These are phyloP conservation scores for Parachaetomium inaequale DNA, from an alignment of 495 filamentous ascomycete genomes.

Conservation along the genomic window DNA sequence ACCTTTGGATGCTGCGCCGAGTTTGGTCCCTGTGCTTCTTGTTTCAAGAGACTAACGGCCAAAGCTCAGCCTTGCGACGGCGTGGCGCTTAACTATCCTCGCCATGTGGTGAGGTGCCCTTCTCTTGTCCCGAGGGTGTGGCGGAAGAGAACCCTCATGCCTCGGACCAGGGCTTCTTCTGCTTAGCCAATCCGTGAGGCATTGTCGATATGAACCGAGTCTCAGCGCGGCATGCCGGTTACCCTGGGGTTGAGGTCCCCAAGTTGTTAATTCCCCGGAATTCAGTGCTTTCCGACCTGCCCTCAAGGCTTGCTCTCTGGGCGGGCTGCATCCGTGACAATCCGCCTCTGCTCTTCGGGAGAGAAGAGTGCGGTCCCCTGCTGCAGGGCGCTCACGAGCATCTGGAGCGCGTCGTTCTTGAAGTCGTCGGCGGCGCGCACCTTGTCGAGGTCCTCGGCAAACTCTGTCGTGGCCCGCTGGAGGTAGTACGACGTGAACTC, in stretches of 20 bases:
- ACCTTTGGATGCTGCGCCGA: neutral
- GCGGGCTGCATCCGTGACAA: slow-evolving; percentile 25
- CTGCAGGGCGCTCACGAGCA: slow-evolving; percentile 63
- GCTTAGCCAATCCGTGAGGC: no score
- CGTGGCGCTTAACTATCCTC: neutral
- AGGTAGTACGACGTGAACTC: slow-evolving; percentile 64
- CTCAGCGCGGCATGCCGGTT: neutral
- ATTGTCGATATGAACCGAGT: no score
- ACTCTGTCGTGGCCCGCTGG: slow-evolving; percentile 59
- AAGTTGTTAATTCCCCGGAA: neutral
- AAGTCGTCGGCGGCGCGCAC: slow-evolving; percentile 66
- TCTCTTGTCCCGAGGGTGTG: neutral
- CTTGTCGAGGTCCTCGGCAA: slow-evolving; percentile 67
- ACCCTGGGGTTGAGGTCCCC: neutral
- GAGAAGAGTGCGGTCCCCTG: slow-evolving; percentile 54
- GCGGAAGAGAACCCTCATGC: neutral
- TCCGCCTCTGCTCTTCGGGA: slow-evolving; percentile 41
- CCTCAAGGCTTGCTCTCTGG: neutral
- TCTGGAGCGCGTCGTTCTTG: slow-evolving; percentile 53
- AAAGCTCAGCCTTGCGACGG: neutral
- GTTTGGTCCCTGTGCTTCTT: neutral
- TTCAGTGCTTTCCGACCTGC: neutral
- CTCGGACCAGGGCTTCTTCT: neutral
- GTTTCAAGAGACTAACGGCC: neutral
- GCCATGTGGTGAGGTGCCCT: no score